Evolutionary conservation across 768 basidiomycete genomes (phyloP), one percentile per base, ranked within the genome.

Genomic region (Phylloporus sp.): DNA sequence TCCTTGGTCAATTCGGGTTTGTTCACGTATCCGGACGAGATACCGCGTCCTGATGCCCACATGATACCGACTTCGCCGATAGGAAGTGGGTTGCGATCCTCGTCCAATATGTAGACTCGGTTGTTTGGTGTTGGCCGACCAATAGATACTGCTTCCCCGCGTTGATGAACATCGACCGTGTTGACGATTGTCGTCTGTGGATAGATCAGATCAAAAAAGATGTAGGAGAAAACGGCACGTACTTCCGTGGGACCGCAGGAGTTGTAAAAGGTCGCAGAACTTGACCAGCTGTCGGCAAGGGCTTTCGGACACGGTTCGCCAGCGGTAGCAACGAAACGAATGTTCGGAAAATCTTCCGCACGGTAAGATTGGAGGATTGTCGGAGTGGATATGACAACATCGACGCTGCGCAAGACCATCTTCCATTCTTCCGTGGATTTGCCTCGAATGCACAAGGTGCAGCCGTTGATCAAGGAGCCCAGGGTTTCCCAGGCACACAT

Each of bases 171-270:
- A 24, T 42, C 27, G 5, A 33, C 13, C 11, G 41, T 42, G 18
- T 42, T 42, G 9, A 42, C 31, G 22, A 42, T 42, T 4, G 27
- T 27, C 27, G 27, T 27, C 27, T 27, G 27, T 8, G 27, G 27
- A 4, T 10, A 10, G 27, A 23, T 24, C 41, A 24, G 41, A 33
- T 17, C 5, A 23, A 33, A 9, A 6, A 23, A 32, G 9, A 24
- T 3, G 14, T 5, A 10, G 10, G 4, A 8, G 8, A 23, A 23
- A 33, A 1, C 13, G 27, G 27, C 27, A 27, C 13, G 17, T n/a
- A 42, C 29, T 31, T 42, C 41, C 9, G 41, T 42, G 9, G 41
- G 41, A 33, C 41, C 41, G 33, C 41, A 42, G n/a, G 31, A 42
- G 15, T 42, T 42, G 22, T 22, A 32, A 10, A 42, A 42, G 9